phyloP scores from a whole-genome alignment of 108 stramenopile species.

The Stephanodiscus triporus region DNA sequence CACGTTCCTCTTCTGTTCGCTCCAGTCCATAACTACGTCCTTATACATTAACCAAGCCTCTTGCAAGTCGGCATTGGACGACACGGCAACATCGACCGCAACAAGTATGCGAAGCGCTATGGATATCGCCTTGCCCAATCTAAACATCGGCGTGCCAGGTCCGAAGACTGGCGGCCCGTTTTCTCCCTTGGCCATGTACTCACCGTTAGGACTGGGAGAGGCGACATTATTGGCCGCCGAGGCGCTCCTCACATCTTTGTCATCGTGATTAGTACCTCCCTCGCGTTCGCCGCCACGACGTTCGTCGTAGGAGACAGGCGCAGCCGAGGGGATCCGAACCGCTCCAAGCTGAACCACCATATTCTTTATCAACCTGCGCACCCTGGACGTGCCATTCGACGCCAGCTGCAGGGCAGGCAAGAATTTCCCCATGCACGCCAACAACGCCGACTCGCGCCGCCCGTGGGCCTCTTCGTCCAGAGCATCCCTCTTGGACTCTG shows the following conservation, averaged over 20 bases:
- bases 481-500: constrained; percentile 10
- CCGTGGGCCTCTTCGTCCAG: constrained; percentile 40
- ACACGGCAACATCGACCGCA: constrained; percentile 46
- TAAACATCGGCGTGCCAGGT: constrained; percentile 22
- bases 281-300: not conserved
- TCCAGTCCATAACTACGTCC: constrained; percentile 51
- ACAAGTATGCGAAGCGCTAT: constrained; percentile 47
- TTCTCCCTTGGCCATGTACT: constrained; percentile 8
- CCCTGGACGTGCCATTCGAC: constrained; percentile 43
- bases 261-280: not conserved
- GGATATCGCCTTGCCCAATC: constrained; percentile 43
- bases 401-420: constrained; percentile 50
- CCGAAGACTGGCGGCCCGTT: constrained; percentile 35
- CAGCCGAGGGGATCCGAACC: constrained; percentile 34
- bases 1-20: constrained; percentile 40
- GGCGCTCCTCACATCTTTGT: constrained; percentile 2
- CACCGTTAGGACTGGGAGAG: not conserved
- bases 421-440: constrained; percentile 47
- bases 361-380: constrained; percentile 50
- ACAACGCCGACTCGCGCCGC: constrained; percentile 37
- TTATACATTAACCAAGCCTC: constrained; percentile 65
- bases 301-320: constrained; percentile 20
- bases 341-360: constrained; percentile 57
- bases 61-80: constrained; percentile 46
- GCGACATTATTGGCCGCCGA: constrained; percentile 1